Conservation (phyloP, 371 early-diverging fungal species). For the Apophysomyces ossiformis region DNA sequence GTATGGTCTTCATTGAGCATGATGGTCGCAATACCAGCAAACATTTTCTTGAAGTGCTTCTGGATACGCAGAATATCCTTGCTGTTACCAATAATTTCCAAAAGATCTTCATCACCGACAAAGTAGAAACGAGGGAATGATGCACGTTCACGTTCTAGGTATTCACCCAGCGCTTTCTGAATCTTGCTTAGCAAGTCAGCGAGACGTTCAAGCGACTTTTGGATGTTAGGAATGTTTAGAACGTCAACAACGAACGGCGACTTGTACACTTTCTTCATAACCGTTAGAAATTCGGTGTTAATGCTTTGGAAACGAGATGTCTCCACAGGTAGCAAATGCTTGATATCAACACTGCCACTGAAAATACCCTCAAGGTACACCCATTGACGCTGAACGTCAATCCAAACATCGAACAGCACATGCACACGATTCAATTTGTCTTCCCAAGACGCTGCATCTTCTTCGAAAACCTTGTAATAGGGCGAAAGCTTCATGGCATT, state of each 20-base stretch:
- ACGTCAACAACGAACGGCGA: slow-evolving; percentile 96
- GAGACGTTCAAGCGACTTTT: slow-evolving; percentile 94
- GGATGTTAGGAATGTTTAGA: slow-evolving; percentile 90
- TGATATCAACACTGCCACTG: slow-evolving; percentile 94
- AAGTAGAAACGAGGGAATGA: slow-evolving; percentile 99
- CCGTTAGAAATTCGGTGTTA: slow-evolving; percentile 95
- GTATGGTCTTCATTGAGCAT: slow-evolving; percentile 77
- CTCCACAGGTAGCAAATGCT: slow-evolving; percentile 95
- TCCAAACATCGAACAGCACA: slow-evolving; percentile 97
- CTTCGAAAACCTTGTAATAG: slow-evolving; percentile 97
- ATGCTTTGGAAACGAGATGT: slow-evolving; percentile 94
- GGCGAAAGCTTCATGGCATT: slow-evolving; percentile 97
- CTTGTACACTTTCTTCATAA: slow-evolving; percentile 98
- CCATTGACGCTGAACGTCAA: slow-evolving; percentile 99
- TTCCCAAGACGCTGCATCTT: slow-evolving; percentile 95
- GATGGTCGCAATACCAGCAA: slow-evolving; percentile 94
- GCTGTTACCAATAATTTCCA: slow-evolving; percentile 98
- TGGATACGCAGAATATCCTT: slow-evolving; percentile 95
- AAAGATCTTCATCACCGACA: slow-evolving; percentile 98
- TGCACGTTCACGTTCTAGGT: slow-evolving; percentile 94
- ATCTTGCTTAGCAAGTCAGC: slow-evolving; percentile 93
- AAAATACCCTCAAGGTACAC: slow-evolving; percentile 99
- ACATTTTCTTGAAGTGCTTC: slow-evolving; percentile 99
- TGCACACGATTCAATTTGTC: slow-evolving; percentile 96
- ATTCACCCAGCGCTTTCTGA: slow-evolving; percentile 98